phyloP scores from a whole-genome alignment of 768 basidiomycete genomes.

The Rossbeevera mucosa region DNA sequence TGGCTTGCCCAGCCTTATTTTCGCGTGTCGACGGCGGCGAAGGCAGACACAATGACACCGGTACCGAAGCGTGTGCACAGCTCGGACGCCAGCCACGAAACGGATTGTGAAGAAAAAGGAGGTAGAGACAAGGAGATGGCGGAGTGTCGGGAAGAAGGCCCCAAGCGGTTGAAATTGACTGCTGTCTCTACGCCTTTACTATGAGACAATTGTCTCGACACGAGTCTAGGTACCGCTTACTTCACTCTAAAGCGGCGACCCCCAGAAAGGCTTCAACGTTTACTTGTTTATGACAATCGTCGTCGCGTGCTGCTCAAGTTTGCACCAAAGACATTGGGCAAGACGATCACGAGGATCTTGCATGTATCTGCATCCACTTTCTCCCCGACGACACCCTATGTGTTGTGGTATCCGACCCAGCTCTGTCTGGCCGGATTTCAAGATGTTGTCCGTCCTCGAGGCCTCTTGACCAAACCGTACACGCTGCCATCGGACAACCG shows the following conservation, averaged over 20 bases:
- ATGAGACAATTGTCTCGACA: background rate
- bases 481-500: too few relatives aligned
- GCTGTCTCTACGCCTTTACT: background rate
- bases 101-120: background rate
- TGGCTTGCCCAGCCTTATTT: constrained; percentile 75
- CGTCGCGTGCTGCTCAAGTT: background rate
- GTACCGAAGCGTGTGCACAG: constrained; percentile 9
- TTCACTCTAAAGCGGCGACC: background rate
- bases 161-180: constrained; percentile 12
- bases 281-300: background rate
- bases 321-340: background rate
- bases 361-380: background rate
- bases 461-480: too few relatives aligned
- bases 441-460: too few relatives aligned
- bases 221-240: background rate
- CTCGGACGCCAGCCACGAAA: background rate
- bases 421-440: too few relatives aligned
- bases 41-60: background rate
- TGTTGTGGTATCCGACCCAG: too few relatives aligned
- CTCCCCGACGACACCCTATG: too few relatives aligned
- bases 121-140: background rate
- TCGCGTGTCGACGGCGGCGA: constrained; percentile 5
- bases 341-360: background rate
- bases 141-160: background rate
- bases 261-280: background rate